Base-by-base conservation (phyloP, 2,329 filamentous ascomycete species). In the Neocucurbitaria cava region DNA sequence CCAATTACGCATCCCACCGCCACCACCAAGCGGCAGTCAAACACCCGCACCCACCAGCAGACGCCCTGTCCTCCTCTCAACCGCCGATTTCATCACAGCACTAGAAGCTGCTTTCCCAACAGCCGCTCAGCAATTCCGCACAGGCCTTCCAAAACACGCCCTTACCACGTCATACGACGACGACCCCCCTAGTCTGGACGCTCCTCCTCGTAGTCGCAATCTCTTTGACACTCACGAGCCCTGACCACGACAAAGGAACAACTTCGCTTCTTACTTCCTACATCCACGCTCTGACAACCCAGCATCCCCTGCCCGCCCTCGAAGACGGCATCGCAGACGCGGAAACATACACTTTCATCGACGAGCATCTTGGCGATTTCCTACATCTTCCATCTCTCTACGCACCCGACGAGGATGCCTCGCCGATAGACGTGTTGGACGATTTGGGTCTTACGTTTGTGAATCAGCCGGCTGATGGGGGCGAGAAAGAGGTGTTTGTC, bases 271-370 rank as follows among this genome's bases (percentile, higher is more conserved):
- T 54, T 10, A 42, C 49, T 13, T 3, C 44, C 1, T 61, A 60
- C n/a, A 9, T 67, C 6, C 46, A 46, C 11, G 30, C 39, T 2
- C 46, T 71, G 2, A 56, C 62, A n/a, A 23, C 35, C 1, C 35
- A 21, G n/a, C 55, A 66, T 40, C 28, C 60, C 3, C 51, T 69
- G 2, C 65, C 66, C 5, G 6, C 42, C 1, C 54, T 68, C 2
- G 65, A 68, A 40, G 64, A 68, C 20, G 65, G 65, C 7, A 67
- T 68, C 36, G 62, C 66, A 43, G 65, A 68, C 26, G 61, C 49
- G 1, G 64, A 65, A 1, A 68, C 62, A 17, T 68, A 66, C 23
- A 41, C 58, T 0, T 68, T 68, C 15, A 20, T 70, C 9, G 64
- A 69, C 46, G 57, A 62, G 24, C 47, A 70, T 23, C 49, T 68